phyloP scores from a whole-genome alignment of 768 basidiomycete species.

The Cystobasidium ongulense region DNA sequence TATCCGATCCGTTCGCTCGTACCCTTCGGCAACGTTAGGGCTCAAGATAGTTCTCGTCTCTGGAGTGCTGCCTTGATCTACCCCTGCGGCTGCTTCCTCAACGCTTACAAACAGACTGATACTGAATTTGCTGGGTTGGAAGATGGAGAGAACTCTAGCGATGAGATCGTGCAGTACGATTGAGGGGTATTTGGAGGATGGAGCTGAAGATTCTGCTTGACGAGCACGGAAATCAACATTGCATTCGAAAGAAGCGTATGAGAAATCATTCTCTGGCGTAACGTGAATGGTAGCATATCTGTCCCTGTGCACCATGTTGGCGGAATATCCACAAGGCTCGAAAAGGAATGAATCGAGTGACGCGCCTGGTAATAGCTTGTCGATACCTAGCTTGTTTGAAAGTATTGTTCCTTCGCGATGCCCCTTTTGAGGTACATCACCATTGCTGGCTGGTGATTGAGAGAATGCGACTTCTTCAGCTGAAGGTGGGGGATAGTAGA shows the following conservation, averaged over 20 bases:
- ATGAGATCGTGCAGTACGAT: slow-evolving; percentile 60
- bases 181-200: slow-evolving; percentile 52
- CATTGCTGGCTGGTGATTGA: slow-evolving; percentile 43
- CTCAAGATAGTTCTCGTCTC: slow-evolving; percentile 45
- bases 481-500: slow-evolving; percentile 54
- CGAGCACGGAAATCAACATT: slow-evolving; percentile 61
- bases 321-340: slow-evolving; percentile 88
- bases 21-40: slow-evolving; percentile 47
- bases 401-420: slow-evolving; percentile 47
- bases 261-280: slow-evolving; percentile 95
- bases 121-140: slow-evolving; percentile 74
- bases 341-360: slow-evolving; percentile 88
- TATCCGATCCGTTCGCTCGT: slow-evolving; percentile 87
- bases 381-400: slow-evolving; percentile 67
- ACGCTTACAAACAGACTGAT: slow-evolving; percentile 77
- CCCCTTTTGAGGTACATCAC: slow-evolving; percentile 24
- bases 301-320: slow-evolving; percentile 70
- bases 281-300: slow-evolving; percentile 98
- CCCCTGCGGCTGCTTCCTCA: slow-evolving; percentile 45
- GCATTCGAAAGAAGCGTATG: slow-evolving; percentile 97
- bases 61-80: slow-evolving; percentile 42
- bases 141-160: slow-evolving; percentile 81
- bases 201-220: slow-evolving; percentile 6
- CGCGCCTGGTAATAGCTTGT: slow-evolving; percentile 67
- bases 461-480: slow-evolving; percentile 10